phyloP scores from a whole-genome alignment of 352 stramenopile species.

The Phytophthora ramorum region DNA sequence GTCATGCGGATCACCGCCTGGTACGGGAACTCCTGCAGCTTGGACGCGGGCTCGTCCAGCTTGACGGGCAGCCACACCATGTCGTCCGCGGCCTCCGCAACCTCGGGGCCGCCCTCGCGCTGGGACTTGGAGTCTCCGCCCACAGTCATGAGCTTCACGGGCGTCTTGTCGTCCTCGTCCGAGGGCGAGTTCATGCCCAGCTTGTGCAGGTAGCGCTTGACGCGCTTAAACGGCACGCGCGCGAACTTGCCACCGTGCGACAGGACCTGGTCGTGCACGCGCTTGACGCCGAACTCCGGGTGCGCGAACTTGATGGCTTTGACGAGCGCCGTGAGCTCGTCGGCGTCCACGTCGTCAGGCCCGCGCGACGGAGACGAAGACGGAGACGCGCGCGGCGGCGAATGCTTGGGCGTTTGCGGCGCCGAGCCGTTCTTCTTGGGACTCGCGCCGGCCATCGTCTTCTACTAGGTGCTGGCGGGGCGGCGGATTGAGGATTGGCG shows the following conservation, averaged over 20 bases:
- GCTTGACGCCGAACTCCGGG: conserved; percentile 83
- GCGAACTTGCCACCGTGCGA: conserved; percentile 83
- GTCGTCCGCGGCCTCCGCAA: conserved; percentile 30
- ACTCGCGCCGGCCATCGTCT: conserved; percentile 30
- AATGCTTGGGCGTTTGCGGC: conserved; percentile 40
- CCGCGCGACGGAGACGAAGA: conserved; percentile 37
- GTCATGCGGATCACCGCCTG: conserved; percentile 90
- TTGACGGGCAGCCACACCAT: conserved; percentile 85
- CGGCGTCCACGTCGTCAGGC: conserved; percentile 58
- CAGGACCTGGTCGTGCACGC: conserved; percentile 78
- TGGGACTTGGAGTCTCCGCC: conserved; percentile 80
- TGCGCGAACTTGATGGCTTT: conserved; percentile 91
- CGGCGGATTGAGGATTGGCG: conserved; percentile 29
- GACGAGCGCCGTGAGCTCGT: conserved; percentile 87
- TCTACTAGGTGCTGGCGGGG: background rate
- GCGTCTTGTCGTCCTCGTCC: conserved; percentile 46
- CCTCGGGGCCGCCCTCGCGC: conserved; percentile 20
- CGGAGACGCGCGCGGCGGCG: conserved; percentile 25
- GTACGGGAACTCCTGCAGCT: conserved; percentile 82
- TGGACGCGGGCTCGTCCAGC: conserved; percentile 82
- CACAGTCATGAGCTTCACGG: conserved; percentile 86
- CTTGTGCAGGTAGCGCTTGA: conserved; percentile 90
- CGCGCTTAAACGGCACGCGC: conserved; percentile 77
- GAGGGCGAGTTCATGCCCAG: conserved; percentile 61
- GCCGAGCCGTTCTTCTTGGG: conserved; percentile 36